Evolutionary conservation across 106 monocot species (phyloP).

Genomic region (Alisma plantagoaquatica): DNA sequence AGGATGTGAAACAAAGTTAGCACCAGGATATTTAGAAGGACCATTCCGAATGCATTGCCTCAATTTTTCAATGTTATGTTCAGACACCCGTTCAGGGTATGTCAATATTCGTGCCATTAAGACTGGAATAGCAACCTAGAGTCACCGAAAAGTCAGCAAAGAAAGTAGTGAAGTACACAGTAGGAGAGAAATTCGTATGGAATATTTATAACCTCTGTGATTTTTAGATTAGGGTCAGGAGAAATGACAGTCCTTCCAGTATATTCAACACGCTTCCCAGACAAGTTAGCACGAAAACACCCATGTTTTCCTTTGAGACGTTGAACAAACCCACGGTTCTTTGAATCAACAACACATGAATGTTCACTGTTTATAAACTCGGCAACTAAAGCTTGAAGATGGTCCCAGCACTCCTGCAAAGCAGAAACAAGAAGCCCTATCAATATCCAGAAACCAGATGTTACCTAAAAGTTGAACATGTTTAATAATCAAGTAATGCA

Average conservation of each 20-base stretch:
- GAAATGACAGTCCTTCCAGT: conserved; percentile 98
- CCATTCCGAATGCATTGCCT: conserved; percentile 81
- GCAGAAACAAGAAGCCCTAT: too few species aligned
- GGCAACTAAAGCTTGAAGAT: conserved; percentile 72
- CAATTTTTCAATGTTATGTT: conserved; percentile 91
- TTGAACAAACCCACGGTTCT: conserved; percentile 73
- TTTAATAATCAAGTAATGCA: neutral
- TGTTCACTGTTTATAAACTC: conserved; percentile 95
- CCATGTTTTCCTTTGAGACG: conserved; percentile 97
- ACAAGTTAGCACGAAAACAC: conserved; percentile 87
- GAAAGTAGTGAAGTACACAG: neutral
- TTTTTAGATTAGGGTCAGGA: conserved; percentile 98
- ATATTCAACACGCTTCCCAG: conserved; percentile 91
- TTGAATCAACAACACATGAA: conserved; percentile 54
- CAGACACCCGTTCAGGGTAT: conserved; percentile 86
- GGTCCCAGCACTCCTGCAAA: conserved; percentile 62
- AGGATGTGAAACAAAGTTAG: conserved; percentile 58
- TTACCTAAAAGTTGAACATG: neutral
- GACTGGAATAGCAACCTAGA: conserved; percentile 85
- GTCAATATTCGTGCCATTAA: conserved; percentile 79
- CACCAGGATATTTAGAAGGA: conserved; percentile 82
- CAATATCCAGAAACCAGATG: neutral
- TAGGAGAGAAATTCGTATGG: neutral
- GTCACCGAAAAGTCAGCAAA: neutral
- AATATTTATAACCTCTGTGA: conserved; percentile 91